Base-by-base conservation (phyloP, 176 grass and related monocot species). In the Miscanthus lutarioriparius region DNA sequence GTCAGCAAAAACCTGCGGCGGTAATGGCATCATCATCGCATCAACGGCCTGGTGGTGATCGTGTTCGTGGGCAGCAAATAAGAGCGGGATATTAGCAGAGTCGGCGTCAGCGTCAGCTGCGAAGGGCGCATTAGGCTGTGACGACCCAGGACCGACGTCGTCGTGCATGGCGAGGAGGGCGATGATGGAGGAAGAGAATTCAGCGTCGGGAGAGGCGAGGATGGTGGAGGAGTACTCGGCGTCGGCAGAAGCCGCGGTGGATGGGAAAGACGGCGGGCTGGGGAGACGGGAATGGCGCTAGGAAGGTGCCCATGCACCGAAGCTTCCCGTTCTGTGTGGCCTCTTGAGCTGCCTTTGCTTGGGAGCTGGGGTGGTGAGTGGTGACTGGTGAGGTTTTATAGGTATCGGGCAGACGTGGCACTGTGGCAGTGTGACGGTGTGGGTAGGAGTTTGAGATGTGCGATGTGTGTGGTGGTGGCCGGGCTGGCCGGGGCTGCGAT, bases 211-310 rank as follows among this genome's bases (percentile, higher is more conserved):
- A 53, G 16, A 51, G 16, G 16, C 49, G 49, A 53, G 49, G 49
- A 20, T 2, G 17, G 5, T 53, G 17, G 48, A 2, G 16, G 16
- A 53, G 49, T 2, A 8, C 13, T 41, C 67, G 16, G 53, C 17
- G 48, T 15, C 38, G 58, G n/a, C 8, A 12, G 56, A 59, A 23
- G 8, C 56, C 2, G 2, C 8, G 22, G 56, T 23, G 56, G 22
- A 23, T 80, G 74, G 84, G 65, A 10, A 83, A 78, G 84, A 87
- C 68, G 64, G 83, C n/a, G n/a, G n/a, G 67, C 0, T 77, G 72
- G 3, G 79, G 53, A 27, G 79, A 48, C n/a, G 89, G 74, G 76
- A 80, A 26, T 61, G 86, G 81, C 38, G 76, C 72, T 43, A 80
- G 67, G 62, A 66, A 79, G 16, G 85, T 75, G 61, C 66, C 67